Conservation (phyloP, 495 filamentous ascomycete species). For the Talaromyces ruber region DNA sequence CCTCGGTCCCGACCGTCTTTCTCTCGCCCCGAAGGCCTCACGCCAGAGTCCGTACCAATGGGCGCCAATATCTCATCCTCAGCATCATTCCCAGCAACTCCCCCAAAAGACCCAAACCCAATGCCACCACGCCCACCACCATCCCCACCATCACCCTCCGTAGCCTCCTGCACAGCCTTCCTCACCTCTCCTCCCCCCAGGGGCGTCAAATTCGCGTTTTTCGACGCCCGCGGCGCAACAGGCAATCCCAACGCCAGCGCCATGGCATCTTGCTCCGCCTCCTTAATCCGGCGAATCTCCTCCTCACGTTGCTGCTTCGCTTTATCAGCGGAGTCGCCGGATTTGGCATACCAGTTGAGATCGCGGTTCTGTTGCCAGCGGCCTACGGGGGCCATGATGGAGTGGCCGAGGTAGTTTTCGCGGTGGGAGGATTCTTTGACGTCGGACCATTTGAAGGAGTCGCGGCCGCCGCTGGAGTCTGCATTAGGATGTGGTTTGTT, state of each 20-base stretch:
- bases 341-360: constrained; percentile 81
- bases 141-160: constrained; percentile 19
- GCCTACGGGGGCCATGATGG: constrained; percentile 88
- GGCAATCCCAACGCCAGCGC: constrained; percentile 73
- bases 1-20: not conserved
- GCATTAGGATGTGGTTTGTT: constrained; percentile 2
- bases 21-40: not conserved
- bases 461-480: constrained; percentile 65
- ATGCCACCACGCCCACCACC: constrained; percentile 13
- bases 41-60: constrained; percentile 13
- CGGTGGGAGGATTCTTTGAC: constrained; percentile 80
- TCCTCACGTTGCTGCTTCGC: constrained; percentile 61
- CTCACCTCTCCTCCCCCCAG: constrained; percentile 24
- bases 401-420: constrained; percentile 97
- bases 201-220: constrained; percentile 35
- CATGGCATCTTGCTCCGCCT: constrained; percentile 88
- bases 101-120: constrained; percentile 16
- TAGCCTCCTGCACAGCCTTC: constrained; percentile 21
- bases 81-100: constrained; percentile 9
- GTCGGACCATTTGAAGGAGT: constrained; percentile 94
- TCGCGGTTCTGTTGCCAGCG: constrained; percentile 92
- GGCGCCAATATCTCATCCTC: constrained; percentile 14
- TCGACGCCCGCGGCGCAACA: constrained; percentile 33
- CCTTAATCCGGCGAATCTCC: constrained; percentile 68
- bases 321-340: constrained; percentile 41